Evolutionary conservation across 2,329 filamentous ascomycete genomes (phyloP).

Genomic region (Diaporthe sp.): DNA sequence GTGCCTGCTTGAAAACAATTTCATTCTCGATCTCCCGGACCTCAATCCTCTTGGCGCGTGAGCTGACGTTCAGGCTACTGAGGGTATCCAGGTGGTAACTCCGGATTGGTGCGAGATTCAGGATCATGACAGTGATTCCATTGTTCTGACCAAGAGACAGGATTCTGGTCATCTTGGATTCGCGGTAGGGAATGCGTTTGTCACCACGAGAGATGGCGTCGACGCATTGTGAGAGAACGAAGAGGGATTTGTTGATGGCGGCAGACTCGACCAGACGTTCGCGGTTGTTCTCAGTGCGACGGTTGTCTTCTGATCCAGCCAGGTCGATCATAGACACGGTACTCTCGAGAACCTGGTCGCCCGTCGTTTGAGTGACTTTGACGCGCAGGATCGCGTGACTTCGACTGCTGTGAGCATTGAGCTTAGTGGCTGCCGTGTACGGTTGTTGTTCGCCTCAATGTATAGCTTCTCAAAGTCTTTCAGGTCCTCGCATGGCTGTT

Average conservation of each 20-base stretch:
- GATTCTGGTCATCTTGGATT: conserved; percentile 98
- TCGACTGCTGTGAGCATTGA: conserved; percentile 91
- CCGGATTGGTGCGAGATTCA: conserved; percentile 91
- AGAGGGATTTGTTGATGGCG: conserved; percentile 97
- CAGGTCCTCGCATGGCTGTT: conserved; percentile 84
- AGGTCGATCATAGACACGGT: conserved; percentile 95
- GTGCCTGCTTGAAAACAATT: conserved; percentile 84
- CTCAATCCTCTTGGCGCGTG: conserved; percentile 95
- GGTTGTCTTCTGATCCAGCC: conserved; percentile 95
- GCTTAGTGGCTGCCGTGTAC: conserved; percentile 89
- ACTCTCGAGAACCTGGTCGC: conserved; percentile 78
- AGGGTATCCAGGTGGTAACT: conserved; percentile 95
- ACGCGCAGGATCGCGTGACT: conserved; percentile 94
- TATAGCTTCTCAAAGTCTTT: conserved; percentile 93
- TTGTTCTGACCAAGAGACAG: conserved; percentile 94
- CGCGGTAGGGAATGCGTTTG: conserved; percentile 88
- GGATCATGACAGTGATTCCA: conserved; percentile 94
- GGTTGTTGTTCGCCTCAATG: conserved; percentile 91
- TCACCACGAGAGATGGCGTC: conserved; percentile 87
- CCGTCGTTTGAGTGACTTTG: conserved; percentile 83
- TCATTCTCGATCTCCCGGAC: conserved; percentile 97
- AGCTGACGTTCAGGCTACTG: conserved; percentile 94
- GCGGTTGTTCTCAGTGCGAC: conserved; percentile 92
- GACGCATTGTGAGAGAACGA: conserved; percentile 94
- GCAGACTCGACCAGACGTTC: conserved; percentile 95